phyloP scores from a whole-genome alignment of 2,329 filamentous ascomycete genomes.

The Dendryphion nanum region DNA sequence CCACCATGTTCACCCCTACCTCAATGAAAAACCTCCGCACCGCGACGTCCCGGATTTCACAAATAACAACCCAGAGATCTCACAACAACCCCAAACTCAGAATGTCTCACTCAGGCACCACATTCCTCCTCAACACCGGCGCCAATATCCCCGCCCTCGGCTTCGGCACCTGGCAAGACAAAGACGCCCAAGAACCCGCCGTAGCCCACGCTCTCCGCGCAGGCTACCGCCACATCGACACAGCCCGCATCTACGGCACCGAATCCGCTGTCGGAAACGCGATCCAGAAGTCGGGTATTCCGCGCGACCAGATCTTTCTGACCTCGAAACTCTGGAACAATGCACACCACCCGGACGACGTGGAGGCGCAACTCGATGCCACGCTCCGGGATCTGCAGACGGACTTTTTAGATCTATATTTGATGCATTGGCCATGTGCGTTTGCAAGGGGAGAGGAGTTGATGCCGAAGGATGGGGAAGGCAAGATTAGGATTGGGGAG shows the following conservation, averaged over 20 bases:
- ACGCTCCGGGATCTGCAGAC: conserved; percentile 74
- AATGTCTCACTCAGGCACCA: conserved; percentile 32
- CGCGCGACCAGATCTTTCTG: conserved; percentile 39
- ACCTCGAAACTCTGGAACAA: conserved; percentile 89
- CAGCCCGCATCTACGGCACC: conserved; percentile 11
- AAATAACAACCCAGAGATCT: conserved; percentile 7
- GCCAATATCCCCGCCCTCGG: conserved; percentile 75
- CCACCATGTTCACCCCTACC: conserved; percentile 8
- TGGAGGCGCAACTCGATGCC: conserved; percentile 69
- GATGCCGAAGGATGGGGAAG: conserved; percentile 52
- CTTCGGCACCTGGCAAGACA: conserved; percentile 50
- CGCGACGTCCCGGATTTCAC: conserved; percentile 7
- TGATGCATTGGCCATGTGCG: conserved; percentile 77
- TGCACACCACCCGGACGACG: conserved; percentile 69
- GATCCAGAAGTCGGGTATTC: conserved; percentile 30
- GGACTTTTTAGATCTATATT: conserved; percentile 87
- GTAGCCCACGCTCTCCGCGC: conserved; percentile 26
- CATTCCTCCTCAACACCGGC: conserved; percentile 61
- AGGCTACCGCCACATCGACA: conserved; percentile 18
- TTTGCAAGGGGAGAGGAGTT: conserved; percentile 66
- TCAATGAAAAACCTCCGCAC: conserved; percentile 6
- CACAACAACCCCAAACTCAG: conserved; percentile 19
- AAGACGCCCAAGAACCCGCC: conserved; percentile 23
- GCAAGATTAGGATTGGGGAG: conserved; percentile 21
- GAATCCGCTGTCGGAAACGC: conserved; percentile 11